Base-by-base conservation (phyloP, 768 basidiomycete species). In the Crassisporium funariophilum region DNA sequence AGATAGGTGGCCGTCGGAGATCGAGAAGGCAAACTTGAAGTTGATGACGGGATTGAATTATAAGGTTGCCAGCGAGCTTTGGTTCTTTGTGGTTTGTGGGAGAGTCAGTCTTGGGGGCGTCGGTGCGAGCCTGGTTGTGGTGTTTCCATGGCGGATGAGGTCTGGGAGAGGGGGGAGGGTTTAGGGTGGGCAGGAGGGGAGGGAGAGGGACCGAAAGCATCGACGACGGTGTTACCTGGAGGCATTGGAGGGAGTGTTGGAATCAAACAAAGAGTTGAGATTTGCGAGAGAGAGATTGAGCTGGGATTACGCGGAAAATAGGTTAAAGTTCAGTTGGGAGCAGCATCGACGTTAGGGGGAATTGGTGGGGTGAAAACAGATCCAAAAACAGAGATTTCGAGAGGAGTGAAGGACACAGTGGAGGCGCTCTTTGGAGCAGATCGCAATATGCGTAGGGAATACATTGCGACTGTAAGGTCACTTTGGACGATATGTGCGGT, bases 61-160 rank as follows among this genome's bases (percentile, higher is more conserved):
- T 90, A 91, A 55, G 88, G 88, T 70, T 90, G 88, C 88, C 88
- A 91, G 57, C 88, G 84, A 57, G 83, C 72, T 64, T 85, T 72
- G 41, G 83, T 70, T 56, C 87, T 82, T 48, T n/a, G n/a, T n/a
- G n/a, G n/a, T n/a, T n/a, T n/a, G 85, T 73, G 1, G 81, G 77
- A 52, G 83, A 79, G 35, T 83, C 81, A 31, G 84, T 85, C 74
- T 86, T 71, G 62, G 87, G 86, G 72, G 87, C 78, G 46, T 88
- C 68, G 7, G 81, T 65, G 43, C 78, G 73, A 2, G 66, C 54
- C 52, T 52, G 66, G 65, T 67, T 66, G 54, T 56, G 64, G 43
- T 65, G 42, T 59, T n/a, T n/a, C n/a, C n/a, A n/a, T n/a, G n/a
- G n/a, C n/a, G n/a, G n/a, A n/a, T n/a, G n/a, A n/a, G n/a, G n/a